These are phyloP conservation scores for Cadophora luteo-olivacea DNA, from an alignment of 2,329 filamentous ascomycete species.

Conservation along the genomic window DNA sequence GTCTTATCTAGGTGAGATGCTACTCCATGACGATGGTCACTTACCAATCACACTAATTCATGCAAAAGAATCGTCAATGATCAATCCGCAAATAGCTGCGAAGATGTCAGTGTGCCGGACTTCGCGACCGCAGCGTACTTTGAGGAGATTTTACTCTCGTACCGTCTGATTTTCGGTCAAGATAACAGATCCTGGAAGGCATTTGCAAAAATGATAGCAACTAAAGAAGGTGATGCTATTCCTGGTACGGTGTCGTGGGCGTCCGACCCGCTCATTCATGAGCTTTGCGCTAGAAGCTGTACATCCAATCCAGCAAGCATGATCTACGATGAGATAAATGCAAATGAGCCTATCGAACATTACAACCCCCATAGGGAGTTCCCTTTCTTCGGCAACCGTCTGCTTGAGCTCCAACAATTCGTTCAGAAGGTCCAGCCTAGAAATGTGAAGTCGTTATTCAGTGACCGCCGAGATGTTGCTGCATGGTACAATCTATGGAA, in stretches of 20 bases:
- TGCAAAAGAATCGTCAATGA: neutral
- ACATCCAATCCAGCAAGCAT: conserved; percentile 9
- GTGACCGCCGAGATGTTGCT: conserved; percentile 25
- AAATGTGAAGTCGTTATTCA: conserved; percentile 20
- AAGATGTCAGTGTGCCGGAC: neutral
- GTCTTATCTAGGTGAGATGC: conserved; percentile 19
- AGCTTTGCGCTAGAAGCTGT: conserved; percentile 27
- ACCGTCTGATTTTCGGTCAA: conserved; percentile 36
- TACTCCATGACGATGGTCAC: too few relatives aligned
- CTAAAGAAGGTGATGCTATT: neutral
- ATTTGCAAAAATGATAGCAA: conserved; percentile 20
- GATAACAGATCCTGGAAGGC: conserved; percentile 12
- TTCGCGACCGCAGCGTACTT: neutral
- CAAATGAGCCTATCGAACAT: conserved; percentile 16
- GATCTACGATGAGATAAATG: conserved; percentile 29
- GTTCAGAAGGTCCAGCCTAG: conserved; percentile 18
- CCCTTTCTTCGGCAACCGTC: conserved; percentile 28
- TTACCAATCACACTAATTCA: too few relatives aligned
- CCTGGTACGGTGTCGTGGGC: neutral
- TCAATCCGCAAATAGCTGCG: neutral
- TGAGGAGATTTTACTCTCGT: conserved; percentile 19
- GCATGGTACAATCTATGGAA: conserved; percentile 30
- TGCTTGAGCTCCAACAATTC: conserved; percentile 29
- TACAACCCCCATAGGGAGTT: conserved; percentile 28
- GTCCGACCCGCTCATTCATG: conserved; percentile 18